These are phyloP conservation scores for Phanerochaete carnosa DNA, from an alignment of 768 basidiomycete genomes.

Conservation along the genomic window DNA sequence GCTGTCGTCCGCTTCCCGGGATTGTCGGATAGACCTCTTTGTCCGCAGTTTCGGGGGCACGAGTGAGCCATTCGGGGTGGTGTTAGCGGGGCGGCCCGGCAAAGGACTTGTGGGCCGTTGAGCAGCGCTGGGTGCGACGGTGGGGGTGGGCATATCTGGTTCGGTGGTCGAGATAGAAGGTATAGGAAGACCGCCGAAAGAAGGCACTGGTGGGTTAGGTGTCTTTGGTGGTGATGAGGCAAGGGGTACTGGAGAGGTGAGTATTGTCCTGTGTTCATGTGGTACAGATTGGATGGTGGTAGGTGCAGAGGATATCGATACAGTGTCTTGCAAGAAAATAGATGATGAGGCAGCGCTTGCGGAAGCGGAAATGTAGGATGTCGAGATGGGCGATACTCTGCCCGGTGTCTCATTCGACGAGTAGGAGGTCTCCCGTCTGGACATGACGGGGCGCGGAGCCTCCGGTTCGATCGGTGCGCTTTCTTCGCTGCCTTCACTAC, in stretches of 20 bases:
- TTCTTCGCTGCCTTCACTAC: slow-evolving; percentile 18
- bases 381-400: slow-evolving; percentile 7
- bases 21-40: slow-evolving; percentile 14
- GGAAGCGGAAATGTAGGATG: slow-evolving; percentile 1
- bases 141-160: slow-evolving; percentile 34
- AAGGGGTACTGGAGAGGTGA: background rate
- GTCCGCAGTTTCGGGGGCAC: slow-evolving; percentile 24
- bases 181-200: slow-evolving; percentile 44
- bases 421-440: background rate
- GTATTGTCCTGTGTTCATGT: background rate
- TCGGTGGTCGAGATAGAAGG: slow-evolving; percentile 53
- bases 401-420: slow-evolving; percentile 1
- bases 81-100: background rate
- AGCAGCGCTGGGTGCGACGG: background rate
- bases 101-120: background rate
- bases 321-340: slow-evolving; percentile 15
- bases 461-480: background rate
- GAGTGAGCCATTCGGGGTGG: slow-evolving; percentile 26
- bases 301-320: slow-evolving; percentile 21
- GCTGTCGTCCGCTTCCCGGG: slow-evolving; percentile 11
- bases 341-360: slow-evolving; percentile 9
- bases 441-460: background rate
- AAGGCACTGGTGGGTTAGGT: slow-evolving; percentile 11
- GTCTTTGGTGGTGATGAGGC: slow-evolving; percentile 10
- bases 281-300: slow-evolving; percentile 20